Evolutionary conservation across 2,329 filamentous ascomycete genomes (phyloP).

Genomic region (Clonostachys rhizophaga): DNA sequence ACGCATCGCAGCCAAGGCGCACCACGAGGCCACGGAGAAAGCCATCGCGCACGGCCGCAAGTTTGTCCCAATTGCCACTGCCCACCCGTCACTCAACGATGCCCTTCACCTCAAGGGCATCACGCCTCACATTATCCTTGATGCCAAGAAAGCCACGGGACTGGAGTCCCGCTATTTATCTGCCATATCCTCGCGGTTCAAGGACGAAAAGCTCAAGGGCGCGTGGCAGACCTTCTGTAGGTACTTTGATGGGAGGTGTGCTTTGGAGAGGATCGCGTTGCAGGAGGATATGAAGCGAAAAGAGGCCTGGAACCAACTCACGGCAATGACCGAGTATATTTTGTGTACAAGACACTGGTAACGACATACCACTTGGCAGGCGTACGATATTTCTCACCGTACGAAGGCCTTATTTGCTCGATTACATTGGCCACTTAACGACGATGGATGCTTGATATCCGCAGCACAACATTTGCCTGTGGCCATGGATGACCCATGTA

Average conservation of each 20-base stretch:
- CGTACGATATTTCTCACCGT: too few relatives aligned
- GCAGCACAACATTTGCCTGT: constrained; percentile 9
- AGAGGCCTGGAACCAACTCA: constrained; percentile 65
- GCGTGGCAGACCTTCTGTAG: constrained; percentile 72
- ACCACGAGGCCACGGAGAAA: constrained; percentile 50
- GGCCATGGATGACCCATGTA: constrained; percentile 11
- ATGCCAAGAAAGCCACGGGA: constrained; percentile 73
- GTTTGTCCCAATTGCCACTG: constrained; percentile 39
- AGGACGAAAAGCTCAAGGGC: constrained; percentile 52
- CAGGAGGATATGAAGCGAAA: constrained; percentile 84
- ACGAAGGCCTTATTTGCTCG: too few relatives aligned
- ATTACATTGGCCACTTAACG: too few relatives aligned
- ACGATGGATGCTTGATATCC: constrained; percentile 3
- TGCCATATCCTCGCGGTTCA: constrained; percentile 51
- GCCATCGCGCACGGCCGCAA: constrained; percentile 51
- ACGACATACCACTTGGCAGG: neutral
- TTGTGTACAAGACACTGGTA: constrained; percentile 69
- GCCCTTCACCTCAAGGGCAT: constrained; percentile 53
- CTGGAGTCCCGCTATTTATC: constrained; percentile 69
- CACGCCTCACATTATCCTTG: constrained; percentile 65
- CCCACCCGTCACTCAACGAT: constrained; percentile 51
- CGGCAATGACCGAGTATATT: constrained; percentile 63
- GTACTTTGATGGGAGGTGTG: constrained; percentile 83
- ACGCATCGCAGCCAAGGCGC: constrained; percentile 50
- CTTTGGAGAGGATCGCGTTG: constrained; percentile 82